Evolutionary conservation across 352 stramenopile species (phyloP), one percentile per base, ranked within the genome.

Genomic region (Globisporangium echinulatum): DNA sequence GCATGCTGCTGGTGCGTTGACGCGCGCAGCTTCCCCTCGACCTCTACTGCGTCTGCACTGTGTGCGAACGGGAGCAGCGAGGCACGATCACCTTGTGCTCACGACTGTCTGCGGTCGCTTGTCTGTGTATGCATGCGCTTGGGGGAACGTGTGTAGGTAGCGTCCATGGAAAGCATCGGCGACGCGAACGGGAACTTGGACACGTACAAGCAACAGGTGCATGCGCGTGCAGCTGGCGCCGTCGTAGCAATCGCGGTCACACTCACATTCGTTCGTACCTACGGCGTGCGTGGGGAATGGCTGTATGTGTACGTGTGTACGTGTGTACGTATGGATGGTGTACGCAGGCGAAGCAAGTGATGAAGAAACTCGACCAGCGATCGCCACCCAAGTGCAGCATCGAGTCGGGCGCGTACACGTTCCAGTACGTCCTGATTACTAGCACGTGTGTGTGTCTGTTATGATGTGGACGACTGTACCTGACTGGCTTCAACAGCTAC

Each of bases 331-430:
- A 19, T 19, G 17, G 17, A 19, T 19, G 17, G 17, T 19, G 17
- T 19, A 9, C 25, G 38, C 62, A 97, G 74, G 94, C 84, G 55
- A 97, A 97, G 65, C 87, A 97, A 70, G 92, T 98, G 58, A 91
- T 98, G 74, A 97, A 97, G 66, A 77, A 81, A 37, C 68, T 98
- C 49, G 94, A 97, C 63, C 74, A 90, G 56, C 79, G 91, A 49
- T 97, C 92, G 39, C 88, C 90, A 11, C 86, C 88, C 50, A 97
- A 97, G 64, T 98, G 93, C 75, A 97, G 88, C 66, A 94, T 98
- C 65, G 94, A 98, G 67, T 97, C 91, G 14, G 87, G 90, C 8
- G 67, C 81, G 11, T 96, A 96, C 66, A 87, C 85, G 2, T 98
- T 98, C 71, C 87, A 96, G 88, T 97, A 79, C 75, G 88, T 88